Evolutionary conservation across 139 green algal genomes (phyloP), one percentile per base, ranked within the genome.

Genomic region (Micromonas commoda): DNA sequence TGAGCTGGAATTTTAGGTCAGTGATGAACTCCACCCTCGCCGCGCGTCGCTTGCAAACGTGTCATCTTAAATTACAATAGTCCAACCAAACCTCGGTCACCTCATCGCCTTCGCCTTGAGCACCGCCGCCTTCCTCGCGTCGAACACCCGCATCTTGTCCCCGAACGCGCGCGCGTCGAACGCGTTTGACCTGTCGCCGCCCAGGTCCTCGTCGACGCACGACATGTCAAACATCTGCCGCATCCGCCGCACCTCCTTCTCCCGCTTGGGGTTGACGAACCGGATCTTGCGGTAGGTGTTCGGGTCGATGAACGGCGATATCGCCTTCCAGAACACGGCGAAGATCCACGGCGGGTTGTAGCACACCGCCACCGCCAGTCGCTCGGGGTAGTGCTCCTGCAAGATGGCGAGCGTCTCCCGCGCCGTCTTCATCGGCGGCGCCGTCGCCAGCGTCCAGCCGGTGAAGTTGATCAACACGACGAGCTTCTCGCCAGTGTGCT

Each of bases 301-400:
- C 28, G 73, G 61, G 64, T 83, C 79, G 29, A 83, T 80, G 51
- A 83, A 83, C 9, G 79, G 79, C 23, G 64, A 77, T 72, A 83
- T 83, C n/a, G 61, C 31, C 1, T 57, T 64, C 84, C 84, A 89
- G 64, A 89, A 88, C 32, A 80, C 65, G 34, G 64, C n/a, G 70
- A 89, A 89, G 35, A 89, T 75, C 13, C n/a, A 64, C 13, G 85
- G 85, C 16, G 85, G 84, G 38, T 89, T 64, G 67, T 83, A 88
- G 0, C 76, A 54, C 33, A 89, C 31, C 4, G 85, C 85, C 28
- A 80, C 24, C 19, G 39, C 81, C 1, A 89, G 82, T 19, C 84
- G 70, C 64, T 90, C 85, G 26, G 83, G 84, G 77, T 86, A 90
- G 68, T 89, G 81, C 64, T 89, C 80, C 74, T 90, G 85, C 29